Evolutionary conservation across 2,329 filamentous ascomycete genomes (phyloP).

Genomic region (Bertia moriformis): DNA sequence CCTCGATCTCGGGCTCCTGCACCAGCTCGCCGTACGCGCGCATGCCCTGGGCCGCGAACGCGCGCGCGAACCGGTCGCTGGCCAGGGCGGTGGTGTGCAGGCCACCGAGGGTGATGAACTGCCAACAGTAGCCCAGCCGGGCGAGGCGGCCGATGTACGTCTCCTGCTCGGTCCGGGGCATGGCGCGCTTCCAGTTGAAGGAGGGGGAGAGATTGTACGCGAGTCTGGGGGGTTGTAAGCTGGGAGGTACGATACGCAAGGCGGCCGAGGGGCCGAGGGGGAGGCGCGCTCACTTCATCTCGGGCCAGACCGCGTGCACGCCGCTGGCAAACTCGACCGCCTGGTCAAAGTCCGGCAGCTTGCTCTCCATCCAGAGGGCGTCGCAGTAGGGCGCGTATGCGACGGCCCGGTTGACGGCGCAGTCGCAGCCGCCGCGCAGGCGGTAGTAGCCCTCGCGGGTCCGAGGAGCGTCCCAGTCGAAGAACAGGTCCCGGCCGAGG

Average conservation of each 20-base stretch:
- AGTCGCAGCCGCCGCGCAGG: constrained; percentile 80
- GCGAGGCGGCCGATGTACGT: constrained; percentile 90
- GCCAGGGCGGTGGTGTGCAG: constrained; percentile 92
- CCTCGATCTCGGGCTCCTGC: constrained; percentile 91
- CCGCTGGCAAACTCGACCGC: constrained; percentile 85
- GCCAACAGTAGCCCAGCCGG: constrained; percentile 89
- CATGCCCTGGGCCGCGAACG: constrained; percentile 75
- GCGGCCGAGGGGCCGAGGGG: constrained; percentile 2
- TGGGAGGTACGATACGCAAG: constrained; percentile 1
- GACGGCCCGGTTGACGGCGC: constrained; percentile 76
- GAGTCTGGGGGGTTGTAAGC: constrained; percentile 36
- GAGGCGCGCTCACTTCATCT: constrained; percentile 80
- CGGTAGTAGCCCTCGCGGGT: constrained; percentile 94
- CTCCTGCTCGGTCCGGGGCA: constrained; percentile 81
- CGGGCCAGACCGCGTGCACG: constrained; percentile 85
- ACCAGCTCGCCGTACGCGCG: constrained; percentile 92
- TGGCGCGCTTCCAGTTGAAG: constrained; percentile 99
- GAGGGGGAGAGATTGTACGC: constrained; percentile 96
- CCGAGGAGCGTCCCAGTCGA: constrained; percentile 87
- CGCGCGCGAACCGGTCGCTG: constrained; percentile 72
- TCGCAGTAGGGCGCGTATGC: constrained; percentile 89
- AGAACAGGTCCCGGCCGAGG: constrained; percentile 70
- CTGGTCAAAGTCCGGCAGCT: constrained; percentile 80
- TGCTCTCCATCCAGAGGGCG: constrained; percentile 99
- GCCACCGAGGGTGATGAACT: constrained; percentile 98